These are phyloP conservation scores for Petrea volubilis DNA, from an alignment of 257 asterid genomes.

Conservation along the genomic window DNA sequence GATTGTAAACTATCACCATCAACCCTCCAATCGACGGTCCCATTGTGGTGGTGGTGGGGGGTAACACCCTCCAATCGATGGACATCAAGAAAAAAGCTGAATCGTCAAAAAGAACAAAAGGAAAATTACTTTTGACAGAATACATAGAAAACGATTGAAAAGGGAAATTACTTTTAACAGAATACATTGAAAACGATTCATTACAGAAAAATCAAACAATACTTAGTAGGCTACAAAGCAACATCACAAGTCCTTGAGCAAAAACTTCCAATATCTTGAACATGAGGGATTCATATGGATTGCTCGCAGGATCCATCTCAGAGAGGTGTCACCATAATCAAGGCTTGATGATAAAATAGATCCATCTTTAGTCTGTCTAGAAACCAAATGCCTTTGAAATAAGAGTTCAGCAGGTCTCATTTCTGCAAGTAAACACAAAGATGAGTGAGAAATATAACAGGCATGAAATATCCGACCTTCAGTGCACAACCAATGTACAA, in stretches of 20 bases:
- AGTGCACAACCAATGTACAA: background rate
- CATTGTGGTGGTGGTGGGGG: no score
- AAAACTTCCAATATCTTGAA: slow-evolving; percentile 79
- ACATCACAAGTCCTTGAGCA: slow-evolving; percentile 36
- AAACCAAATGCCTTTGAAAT: slow-evolving; percentile 84
- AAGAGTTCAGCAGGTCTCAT: slow-evolving; percentile 79
- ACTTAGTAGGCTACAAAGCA: background rate
- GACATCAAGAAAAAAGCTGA: no score
- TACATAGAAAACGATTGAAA: no score
- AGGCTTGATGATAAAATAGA: slow-evolving; percentile 25
- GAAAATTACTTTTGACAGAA: no score
- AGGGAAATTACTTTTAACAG: no score
- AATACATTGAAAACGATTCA: no score
- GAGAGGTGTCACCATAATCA: slow-evolving; percentile 30
- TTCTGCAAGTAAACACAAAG: slow-evolving; percentile 48
- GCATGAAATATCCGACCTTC: background rate
- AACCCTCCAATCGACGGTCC: no score
- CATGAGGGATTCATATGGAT: slow-evolving; percentile 86
- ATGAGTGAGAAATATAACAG: background rate
- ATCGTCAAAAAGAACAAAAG: no score
- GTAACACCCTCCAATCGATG: no score
- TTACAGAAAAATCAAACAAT: no score
- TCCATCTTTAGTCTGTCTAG: slow-evolving; percentile 31
- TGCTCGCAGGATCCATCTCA: slow-evolving; percentile 70
- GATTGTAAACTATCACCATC: no score